Base-by-base conservation (phyloP, 495 filamentous ascomycete genomes). In the Margaritispora aquatica region DNA sequence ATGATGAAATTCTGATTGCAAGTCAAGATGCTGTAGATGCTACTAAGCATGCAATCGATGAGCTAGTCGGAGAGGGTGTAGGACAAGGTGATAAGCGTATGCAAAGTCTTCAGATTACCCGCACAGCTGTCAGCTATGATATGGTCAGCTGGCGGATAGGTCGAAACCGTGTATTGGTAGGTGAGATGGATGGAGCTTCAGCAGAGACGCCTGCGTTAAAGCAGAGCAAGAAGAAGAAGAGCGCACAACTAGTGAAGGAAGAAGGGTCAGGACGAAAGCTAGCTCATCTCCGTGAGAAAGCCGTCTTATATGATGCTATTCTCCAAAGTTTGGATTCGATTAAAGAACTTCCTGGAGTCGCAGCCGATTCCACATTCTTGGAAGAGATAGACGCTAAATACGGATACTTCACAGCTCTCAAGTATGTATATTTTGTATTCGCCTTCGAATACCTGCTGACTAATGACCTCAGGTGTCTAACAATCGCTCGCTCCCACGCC, bases 21-120 rank as follows among this genome's bases (percentile, higher is more conserved):
- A 93, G 89, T 66, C 95, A 97, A 74, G 95, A 99, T 68, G 91
- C 89, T 1, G 90, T 90, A 11, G 95, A 99, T 74, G 89, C 89
- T 13, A 92, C 90, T 0, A 95, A 95, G 66, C 87, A 87, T 54
- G 91, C 90, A 22, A 93, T 97, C 63, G 94, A 97, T 58, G 94
- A 97, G 67, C 76, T 96, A 26, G 79, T 80, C 47, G 82, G 77
- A 60, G 95, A 97, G 65, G 88, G 90, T 1, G 84, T 96, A 26
- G 79, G 86, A n/a, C 87, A 88, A 66, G 83, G 90, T 54, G 94
- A 99, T 66, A 79, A 81, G 51, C 82, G 91, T 47, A 88, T 97
- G 87, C 95, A 99, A 72, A 86, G 89, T 58, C 76, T 99, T 44
- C 92, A 96, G 53, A 88, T 97, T 59, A 96, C 92, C 5, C 85